Base-by-base conservation (phyloP, 2,329 filamentous ascomycete genomes). In the Cordyceps militaris region DNA sequence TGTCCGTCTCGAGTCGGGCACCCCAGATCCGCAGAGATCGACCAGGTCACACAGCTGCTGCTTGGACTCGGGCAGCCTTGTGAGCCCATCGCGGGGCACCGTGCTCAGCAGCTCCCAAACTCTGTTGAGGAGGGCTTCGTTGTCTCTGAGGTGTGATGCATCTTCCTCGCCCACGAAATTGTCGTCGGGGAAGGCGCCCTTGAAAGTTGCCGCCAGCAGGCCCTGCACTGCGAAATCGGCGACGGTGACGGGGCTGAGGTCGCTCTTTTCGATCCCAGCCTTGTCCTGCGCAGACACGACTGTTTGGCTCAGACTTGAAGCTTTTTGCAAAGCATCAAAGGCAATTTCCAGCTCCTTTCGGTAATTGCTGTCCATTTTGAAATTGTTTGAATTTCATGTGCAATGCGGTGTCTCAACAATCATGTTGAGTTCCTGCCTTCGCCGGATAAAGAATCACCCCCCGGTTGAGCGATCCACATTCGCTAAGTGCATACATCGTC, bases 181-280 rank as follows among this genome's bases (percentile, higher is more conserved):
- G 64, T 84, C 79, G 6, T 62, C 53, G 0, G 81, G 81, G 53
- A 83, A 84, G 4, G 75, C 74, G 56, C 67, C 60, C 55, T 77
- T 76, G 58, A 83, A 69, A 2, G 77, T 78, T 38, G 74, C 69
- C 6, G 78, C 78, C 42, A 84, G 72, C 5, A 84, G 71, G 0
- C 79, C 80, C 63, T 84, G 81, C 58, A 82, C 76, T 56, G 81
- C 81, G 62, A 84, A 83, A 66, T 84, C 81, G 65, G 78, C 82
- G 21, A 83, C 72, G 0, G 82, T 84, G 48, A 84, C 82, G 2
- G 80, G 80, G 57, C 76, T 80, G 36, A 81, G 69, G 65, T 83
- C 80, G 44, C 76, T 74, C 61, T 84, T 84, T 59, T 77, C 71
- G 24, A 82, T 67, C 24, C 74, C 71, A 56, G 76, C 78, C 64